These are phyloP conservation scores for Eucalyptus coolabah DNA, from an alignment of 345 rosid genomes.

Conservation along the genomic window DNA sequence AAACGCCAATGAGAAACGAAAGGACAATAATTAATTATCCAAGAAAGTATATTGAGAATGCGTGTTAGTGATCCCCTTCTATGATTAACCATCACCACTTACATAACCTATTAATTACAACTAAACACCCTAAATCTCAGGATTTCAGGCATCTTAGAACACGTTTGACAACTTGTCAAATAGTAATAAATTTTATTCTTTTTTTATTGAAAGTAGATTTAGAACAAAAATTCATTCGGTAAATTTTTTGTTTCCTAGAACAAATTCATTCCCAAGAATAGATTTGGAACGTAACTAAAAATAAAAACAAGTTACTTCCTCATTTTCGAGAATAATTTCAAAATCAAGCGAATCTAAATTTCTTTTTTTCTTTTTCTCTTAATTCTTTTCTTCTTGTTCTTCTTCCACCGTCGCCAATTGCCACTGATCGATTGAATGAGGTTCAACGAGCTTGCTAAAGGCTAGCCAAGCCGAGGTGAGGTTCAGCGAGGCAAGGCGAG, in stretches of 20 bases:
- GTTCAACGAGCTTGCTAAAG: accelerated
- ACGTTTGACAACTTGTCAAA: no score
- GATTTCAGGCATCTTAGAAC: accelerated
- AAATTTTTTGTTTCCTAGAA: no score
- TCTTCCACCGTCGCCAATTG: accelerated
- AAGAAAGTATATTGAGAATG: not conserved
- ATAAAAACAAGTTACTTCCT: accelerated
- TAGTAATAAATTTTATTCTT: no score
- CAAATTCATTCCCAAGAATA: accelerated
- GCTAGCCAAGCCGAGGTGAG: no score
- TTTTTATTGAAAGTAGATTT: accelerated
- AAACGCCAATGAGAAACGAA: not conserved
- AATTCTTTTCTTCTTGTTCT: no score
- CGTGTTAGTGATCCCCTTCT: accelerated
- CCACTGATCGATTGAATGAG: accelerated
- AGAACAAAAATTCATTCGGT: accelerated
- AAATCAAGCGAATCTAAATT: no score
- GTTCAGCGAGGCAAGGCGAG: accelerated
- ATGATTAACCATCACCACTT: not conserved
- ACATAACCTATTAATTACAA: not conserved
- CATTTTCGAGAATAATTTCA: accelerated
- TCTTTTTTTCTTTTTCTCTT: no score
- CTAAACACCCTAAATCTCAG: not conserved
- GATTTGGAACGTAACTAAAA: accelerated
- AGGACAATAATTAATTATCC: not conserved